Percentiles rank a stretch among this genome's conserved stretches.
phyloP scores from a whole-genome alignment of 768 basidiomycete genomes.

The Trametes elegans region DNA sequence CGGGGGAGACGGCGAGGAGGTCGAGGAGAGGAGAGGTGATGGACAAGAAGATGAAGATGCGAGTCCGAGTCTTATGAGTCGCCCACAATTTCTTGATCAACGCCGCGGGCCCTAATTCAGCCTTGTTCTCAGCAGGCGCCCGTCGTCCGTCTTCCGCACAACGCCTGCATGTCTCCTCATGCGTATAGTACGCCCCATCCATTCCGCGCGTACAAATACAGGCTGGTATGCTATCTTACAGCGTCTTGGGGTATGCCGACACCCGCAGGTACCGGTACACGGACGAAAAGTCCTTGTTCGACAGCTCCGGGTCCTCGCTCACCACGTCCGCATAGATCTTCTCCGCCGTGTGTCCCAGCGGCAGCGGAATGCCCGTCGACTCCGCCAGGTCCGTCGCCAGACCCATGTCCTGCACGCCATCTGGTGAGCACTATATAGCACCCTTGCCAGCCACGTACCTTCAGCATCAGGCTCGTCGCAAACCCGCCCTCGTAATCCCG shows the following conservation, averaged over 20 bases:
- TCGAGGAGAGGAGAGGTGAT: conserved; percentile 1
- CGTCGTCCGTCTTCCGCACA: neutral
- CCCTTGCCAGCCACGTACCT: conserved; percentile 43
- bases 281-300: conserved; percentile 75
- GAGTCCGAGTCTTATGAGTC: neutral
- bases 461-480: conserved; percentile 79
- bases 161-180: neutral
- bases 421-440: conserved; percentile 7
- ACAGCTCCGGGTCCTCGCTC: conserved; percentile 54
- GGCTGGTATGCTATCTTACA: neutral
- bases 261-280: conserved; percentile 65
- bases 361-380: conserved; percentile 48
- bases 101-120: conserved; percentile 7
- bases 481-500: conserved; percentile 85
- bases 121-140: neutral
- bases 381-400: conserved; percentile 68
- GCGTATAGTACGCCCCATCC: neutral
- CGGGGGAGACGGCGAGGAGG: neutral
- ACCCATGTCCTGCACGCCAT: conserved; percentile 67
- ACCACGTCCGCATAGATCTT: conserved; percentile 60
- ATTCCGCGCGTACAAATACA: no score
- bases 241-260: conserved; percentile 20
- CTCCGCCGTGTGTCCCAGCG: conserved; percentile 64
- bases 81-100: conserved; percentile 9
- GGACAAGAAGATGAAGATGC: conserved; percentile 1